Base-by-base conservation (phyloP, 179 eudicot species). In the Actinidia chinensis region DNA sequence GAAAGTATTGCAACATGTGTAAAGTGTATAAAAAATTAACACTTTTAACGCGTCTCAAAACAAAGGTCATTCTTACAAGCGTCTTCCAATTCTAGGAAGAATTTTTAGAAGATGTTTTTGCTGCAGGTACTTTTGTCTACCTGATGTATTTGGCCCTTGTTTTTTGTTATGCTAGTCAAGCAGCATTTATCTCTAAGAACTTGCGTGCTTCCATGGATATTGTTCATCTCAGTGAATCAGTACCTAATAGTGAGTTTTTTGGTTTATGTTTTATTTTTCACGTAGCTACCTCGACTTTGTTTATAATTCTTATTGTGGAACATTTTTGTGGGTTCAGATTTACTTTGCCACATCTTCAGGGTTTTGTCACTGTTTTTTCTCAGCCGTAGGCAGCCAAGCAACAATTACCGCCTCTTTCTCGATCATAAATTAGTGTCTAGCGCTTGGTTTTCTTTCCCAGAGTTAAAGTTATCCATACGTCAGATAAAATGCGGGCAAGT, bases 401-500 rank as follows among this genome's bases (percentile, higher is more conserved):
- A 83, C 88, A 11, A 88, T 90, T 23, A 85, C 91, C 10, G 92
- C 86, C 8, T 87, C 85, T 3, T 90, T 90, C 68, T 90, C 93
- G 10, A 85, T 90, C 64, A 82, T 90, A 75, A 75, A 86, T 86
- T 56, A 71, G 74, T 88, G 91, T 64, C 85, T 78, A 11, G 87
- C 91, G 42, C 86, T 90, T 12, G 83, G 85, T 18, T 18, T 90
- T 91, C 55, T 90, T 90, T 79, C 91, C 93, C 23, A 83, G 91
- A 51, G 91, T 90, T 18, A 88, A 90, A 83, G 85, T 88, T 58
- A 75, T 88, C 64, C 93, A 88, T 71, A 88, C 93, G 8, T 90
- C 93, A 51, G 91, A 88, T 18, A 88, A 90, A 85, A 23, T 82
- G 75, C 11, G 93, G 93, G n/a, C 93, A 90, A 71, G 84, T 90